These are phyloP conservation scores for Tricholoma hemisulphureum DNA, from an alignment of 768 basidiomycete genomes.

Conservation along the genomic window DNA sequence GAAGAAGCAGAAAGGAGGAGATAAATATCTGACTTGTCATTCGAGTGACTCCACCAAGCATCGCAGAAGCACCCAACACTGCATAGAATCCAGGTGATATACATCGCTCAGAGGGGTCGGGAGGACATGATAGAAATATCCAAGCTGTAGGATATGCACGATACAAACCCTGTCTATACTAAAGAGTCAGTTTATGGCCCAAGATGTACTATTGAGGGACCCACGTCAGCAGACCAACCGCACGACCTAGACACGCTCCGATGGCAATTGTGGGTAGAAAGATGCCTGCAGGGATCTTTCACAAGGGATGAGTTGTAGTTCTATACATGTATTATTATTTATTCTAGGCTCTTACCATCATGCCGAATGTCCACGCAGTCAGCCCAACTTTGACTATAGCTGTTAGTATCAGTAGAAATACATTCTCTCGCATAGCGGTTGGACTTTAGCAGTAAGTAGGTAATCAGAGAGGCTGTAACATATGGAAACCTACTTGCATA, in stretches of 20 bases:
- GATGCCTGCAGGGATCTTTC: slow-evolving; percentile 70
- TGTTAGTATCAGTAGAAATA: slow-evolving; percentile 63
- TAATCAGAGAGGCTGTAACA: background rate
- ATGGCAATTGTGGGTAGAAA: slow-evolving; percentile 76
- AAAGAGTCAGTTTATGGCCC: slow-evolving; percentile 4
- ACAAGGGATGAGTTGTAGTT: background rate
- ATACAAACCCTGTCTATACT: slow-evolving; percentile 59
- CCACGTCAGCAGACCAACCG: slow-evolving; percentile 65
- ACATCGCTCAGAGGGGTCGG: slow-evolving; percentile 65
- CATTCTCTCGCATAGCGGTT: slow-evolving; percentile 63
- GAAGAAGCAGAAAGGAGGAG: background rate
- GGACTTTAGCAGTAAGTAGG: slow-evolving; percentile 40
- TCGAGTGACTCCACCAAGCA: slow-evolving; percentile 73
- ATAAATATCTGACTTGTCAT: slow-evolving; percentile 63
- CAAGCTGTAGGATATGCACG: slow-evolving; percentile 64
- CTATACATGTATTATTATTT: background rate
- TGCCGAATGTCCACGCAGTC: slow-evolving; percentile 78
- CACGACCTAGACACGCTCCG: slow-evolving; percentile 71
- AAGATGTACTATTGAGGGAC: slow-evolving; percentile 14
- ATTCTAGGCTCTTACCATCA: slow-evolving; percentile 51
- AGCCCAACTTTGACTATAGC: slow-evolving; percentile 58
- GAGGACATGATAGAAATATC: slow-evolving; percentile 71
- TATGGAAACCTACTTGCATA: slow-evolving; percentile 67
- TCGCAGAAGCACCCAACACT: slow-evolving; percentile 72
- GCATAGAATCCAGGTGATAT: slow-evolving; percentile 77